Evolutionary conservation across 2,329 filamentous ascomycete genomes (phyloP).

Genomic region (Teratosphaeria zuluensis): DNA sequence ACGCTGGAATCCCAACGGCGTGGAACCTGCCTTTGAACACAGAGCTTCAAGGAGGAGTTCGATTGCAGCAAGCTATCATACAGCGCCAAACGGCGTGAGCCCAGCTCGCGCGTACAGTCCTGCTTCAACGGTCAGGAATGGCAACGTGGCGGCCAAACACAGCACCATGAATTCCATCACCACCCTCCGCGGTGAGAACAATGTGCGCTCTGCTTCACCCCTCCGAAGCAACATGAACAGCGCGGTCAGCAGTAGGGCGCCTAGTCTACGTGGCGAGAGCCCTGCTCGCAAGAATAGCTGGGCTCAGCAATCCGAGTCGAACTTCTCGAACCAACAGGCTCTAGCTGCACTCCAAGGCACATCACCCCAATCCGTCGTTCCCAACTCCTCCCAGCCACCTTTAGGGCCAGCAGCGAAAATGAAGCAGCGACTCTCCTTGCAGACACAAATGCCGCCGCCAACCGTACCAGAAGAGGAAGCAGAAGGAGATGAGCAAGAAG

Average conservation of each 20-base stretch:
- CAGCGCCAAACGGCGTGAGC: slow-evolving; percentile 4
- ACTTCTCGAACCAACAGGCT: slow-evolving; percentile 3
- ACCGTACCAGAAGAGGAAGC: slow-evolving; percentile 8
- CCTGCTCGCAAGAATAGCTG: slow-evolving; percentile 5
- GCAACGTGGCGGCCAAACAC: not conserved
- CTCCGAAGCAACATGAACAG: slow-evolving; percentile 3
- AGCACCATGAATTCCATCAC: slow-evolving; percentile 5
- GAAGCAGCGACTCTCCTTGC: slow-evolving; percentile 6
- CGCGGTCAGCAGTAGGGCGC: not conserved
- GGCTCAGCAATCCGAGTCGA: not conserved
- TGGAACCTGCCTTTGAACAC: slow-evolving; percentile 5
- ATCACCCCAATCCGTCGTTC: not conserved
- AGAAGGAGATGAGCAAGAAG: slow-evolving; percentile 10
- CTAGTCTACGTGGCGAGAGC: not conserved
- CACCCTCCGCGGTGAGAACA: slow-evolving; percentile 1
- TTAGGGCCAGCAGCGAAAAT: not conserved
- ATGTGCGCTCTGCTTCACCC: slow-evolving; percentile 3
- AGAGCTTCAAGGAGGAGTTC: slow-evolving; percentile 2
- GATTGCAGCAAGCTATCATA: slow-evolving; percentile 2
- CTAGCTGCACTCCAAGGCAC: slow-evolving; percentile 7
- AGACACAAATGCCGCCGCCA: slow-evolving; percentile 13
- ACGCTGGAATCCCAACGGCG: slow-evolving; percentile 6
- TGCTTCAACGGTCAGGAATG: slow-evolving; percentile 4
- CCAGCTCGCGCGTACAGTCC: slow-evolving; percentile 6
- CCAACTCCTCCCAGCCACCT: not conserved